phyloP scores from a whole-genome alignment of 2,329 filamentous ascomycete species.

The Lecanoromycetidae sp. region DNA sequence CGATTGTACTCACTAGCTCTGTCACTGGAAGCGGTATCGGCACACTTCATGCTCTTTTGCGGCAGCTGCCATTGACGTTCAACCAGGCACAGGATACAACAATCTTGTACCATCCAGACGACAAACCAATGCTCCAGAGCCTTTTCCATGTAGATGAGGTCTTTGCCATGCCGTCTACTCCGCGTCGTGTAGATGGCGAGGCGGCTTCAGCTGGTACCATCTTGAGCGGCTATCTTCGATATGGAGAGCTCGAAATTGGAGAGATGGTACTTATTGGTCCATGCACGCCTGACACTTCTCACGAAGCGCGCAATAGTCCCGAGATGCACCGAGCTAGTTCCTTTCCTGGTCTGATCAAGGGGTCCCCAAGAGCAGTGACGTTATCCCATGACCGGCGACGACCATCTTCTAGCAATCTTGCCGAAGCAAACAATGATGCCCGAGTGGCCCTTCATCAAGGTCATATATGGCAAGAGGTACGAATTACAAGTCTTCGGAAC shows the following conservation, averaged over 20 bases:
- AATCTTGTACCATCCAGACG: neutral
- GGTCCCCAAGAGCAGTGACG: neutral
- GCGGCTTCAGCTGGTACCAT: slow-evolving; percentile 16
- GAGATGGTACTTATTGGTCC: slow-evolving; percentile 16
- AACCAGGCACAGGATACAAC: neutral
- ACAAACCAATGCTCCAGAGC: slow-evolving; percentile 25
- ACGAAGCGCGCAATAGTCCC: neutral
- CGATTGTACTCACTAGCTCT: slow-evolving; percentile 77
- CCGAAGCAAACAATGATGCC: slow-evolving; percentile 34
- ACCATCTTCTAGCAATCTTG: slow-evolving; percentile 29
- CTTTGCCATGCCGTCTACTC: slow-evolving; percentile 54
- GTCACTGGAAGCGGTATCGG: slow-evolving; percentile 74
- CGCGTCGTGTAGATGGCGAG: slow-evolving; percentile 24
- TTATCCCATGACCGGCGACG: slow-evolving; percentile 16
- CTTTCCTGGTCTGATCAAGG: slow-evolving; percentile 13
- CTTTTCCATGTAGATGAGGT: slow-evolving; percentile 88
- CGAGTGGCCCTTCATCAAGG: slow-evolving; percentile 39
- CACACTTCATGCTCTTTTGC: slow-evolving; percentile 68
- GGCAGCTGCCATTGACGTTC: slow-evolving; percentile 56
- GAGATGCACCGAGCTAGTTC: slow-evolving; percentile 13
- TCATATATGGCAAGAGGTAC: slow-evolving; percentile 59
- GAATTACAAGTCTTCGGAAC: slow-evolving; percentile 76
- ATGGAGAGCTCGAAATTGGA: slow-evolving; percentile 21
- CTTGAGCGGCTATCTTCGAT: slow-evolving; percentile 28
- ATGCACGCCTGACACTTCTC: neutral